These are phyloP conservation scores for Neolecta irregularis DNA, from an alignment of 1,139 yeast species.

Conservation along the genomic window DNA sequence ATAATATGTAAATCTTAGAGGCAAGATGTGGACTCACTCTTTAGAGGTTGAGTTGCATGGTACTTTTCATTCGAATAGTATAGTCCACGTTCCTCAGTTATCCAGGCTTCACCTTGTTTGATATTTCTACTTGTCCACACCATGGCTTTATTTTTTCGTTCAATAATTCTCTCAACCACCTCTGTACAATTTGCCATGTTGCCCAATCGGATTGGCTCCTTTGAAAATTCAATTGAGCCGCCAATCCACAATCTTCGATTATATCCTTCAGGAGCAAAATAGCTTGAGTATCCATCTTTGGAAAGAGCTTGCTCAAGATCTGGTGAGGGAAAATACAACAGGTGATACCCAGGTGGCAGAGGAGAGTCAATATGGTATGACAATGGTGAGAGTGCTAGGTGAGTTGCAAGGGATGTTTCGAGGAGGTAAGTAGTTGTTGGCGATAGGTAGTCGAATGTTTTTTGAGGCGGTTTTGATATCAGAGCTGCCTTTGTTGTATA, in stretches of 20 bases:
- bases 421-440: slow-evolving; percentile 1
- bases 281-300: slow-evolving; percentile 1
- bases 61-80: background rate
- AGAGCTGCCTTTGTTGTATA: too few species aligned
- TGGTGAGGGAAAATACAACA: background rate
- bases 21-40: background rate
- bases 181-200: background rate
- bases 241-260: slow-evolving; percentile 2
- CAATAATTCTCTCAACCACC: background rate
- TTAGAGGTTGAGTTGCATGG: background rate
- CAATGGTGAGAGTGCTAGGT: too few species aligned
- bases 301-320: background rate
- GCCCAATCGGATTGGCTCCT: background rate
- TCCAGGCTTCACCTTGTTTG: background rate
- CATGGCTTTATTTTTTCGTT: background rate
- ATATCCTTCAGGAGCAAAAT: background rate
- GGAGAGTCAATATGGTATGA: background rate
- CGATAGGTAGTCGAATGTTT: slow-evolving; percentile 2
- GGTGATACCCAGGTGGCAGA: background rate
- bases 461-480: too few species aligned
- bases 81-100: background rate
- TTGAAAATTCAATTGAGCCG: slow-evolving; percentile 2
- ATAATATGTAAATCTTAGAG: too few species aligned
- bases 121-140: slow-evolving; percentile 1
- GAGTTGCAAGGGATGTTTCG: background rate